Conservation (phyloP, 345 rosid species). For the Gossypium turneri region DNA sequence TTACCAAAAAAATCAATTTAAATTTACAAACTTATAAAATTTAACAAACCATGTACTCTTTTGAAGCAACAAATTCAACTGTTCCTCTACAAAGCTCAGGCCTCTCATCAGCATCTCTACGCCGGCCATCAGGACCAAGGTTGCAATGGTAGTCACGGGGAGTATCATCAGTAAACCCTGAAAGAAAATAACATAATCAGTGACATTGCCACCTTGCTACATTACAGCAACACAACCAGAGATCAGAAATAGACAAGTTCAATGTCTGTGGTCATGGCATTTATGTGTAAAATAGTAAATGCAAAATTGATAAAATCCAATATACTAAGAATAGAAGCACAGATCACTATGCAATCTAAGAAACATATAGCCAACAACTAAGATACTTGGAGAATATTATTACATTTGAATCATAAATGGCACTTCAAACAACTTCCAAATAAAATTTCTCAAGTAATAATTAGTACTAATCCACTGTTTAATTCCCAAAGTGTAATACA, state of each 20-base stretch:
- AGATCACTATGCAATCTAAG: background rate
- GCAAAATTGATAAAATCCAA: background rate
- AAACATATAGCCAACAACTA: background rate
- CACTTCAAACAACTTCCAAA: constrained; percentile 1
- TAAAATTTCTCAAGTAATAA: background rate
- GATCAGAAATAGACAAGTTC: background rate
- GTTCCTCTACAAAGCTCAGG: constrained; percentile 94
- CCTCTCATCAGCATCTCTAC: constrained; percentile 94
- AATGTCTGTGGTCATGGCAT: constrained; percentile 6
- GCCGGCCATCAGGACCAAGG: constrained; percentile 89
- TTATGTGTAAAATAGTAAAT: constrained; percentile 8
- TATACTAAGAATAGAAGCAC: background rate
- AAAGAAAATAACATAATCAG: constrained; percentile 15
- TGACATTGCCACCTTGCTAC: background rate
- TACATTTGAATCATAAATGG: constrained; percentile 5
- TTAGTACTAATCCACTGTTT: background rate
- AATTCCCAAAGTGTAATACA: background rate
- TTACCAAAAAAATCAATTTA: too few species aligned
- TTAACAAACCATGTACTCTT: constrained; percentile 82
- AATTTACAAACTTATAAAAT: constrained; percentile 6
- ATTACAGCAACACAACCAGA: constrained; percentile 2
- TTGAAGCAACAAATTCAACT: constrained; percentile 87
- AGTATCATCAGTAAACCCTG: constrained; percentile 82
- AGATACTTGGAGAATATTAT: background rate
- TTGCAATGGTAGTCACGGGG: constrained; percentile 87